Percentiles rank a stretch among this genome's conserved stretches.
Conservation (phyloP, 2,329 filamentous ascomycete species). For the Botrytis squamosa region DNA sequence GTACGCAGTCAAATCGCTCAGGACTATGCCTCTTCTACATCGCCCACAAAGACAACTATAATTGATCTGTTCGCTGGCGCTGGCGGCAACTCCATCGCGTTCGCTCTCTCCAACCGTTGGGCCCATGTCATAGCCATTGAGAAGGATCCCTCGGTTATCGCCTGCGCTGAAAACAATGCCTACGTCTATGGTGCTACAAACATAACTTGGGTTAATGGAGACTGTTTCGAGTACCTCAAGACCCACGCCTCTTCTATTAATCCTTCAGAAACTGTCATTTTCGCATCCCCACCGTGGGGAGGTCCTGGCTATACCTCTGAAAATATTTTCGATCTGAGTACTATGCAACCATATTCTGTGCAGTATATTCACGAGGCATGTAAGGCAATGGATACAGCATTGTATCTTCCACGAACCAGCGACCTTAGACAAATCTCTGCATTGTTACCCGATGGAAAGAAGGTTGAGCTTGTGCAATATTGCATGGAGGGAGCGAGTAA, state of each 20-base stretch:
- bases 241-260: conserved; percentile 29
- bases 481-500: conserved; percentile 90
- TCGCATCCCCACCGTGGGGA: conserved; percentile 73
- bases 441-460: conserved; percentile 49
- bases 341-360: conserved; percentile 86
- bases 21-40: conserved; percentile 57
- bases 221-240: conserved; percentile 63
- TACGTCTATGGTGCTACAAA: conserved; percentile 75
- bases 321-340: conserved; percentile 76
- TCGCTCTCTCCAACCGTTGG: conserved; percentile 79
- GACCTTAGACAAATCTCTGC: conserved; percentile 75
- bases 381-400: conserved; percentile 57
- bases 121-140: conserved; percentile 85
- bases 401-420: conserved; percentile 85
- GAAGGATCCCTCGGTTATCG: conserved; percentile 73
- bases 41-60: conserved; percentile 44
- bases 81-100: conserved; percentile 93
- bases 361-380: conserved; percentile 62
- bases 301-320: conserved; percentile 63
- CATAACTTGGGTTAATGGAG: conserved; percentile 83
- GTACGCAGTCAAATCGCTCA: conserved; percentile 65
- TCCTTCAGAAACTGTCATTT: conserved; percentile 50
- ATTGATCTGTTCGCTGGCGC: conserved; percentile 90
- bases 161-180: conserved; percentile 92
- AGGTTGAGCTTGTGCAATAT: conserved; percentile 80